These are phyloP conservation scores for Verticillium zaregamsianum DNA, from an alignment of 2,329 filamentous ascomycete species.

Conservation along the genomic window DNA sequence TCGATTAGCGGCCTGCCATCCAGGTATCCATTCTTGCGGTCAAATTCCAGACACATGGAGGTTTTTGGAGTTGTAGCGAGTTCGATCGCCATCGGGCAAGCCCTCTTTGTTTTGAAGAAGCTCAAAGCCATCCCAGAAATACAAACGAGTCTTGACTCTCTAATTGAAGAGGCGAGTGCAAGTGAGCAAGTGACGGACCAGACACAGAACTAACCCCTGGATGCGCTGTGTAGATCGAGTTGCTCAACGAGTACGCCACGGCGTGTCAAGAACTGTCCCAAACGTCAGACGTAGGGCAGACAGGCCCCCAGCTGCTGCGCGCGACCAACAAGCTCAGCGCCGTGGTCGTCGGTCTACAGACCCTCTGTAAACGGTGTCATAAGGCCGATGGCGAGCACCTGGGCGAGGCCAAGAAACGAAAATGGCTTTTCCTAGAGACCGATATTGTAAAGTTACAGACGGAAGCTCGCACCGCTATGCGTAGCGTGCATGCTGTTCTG, in stretches of 20 bases:
- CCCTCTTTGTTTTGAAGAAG: not conserved
- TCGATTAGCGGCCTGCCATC: no score
- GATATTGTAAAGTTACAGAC: not conserved
- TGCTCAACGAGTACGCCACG: not conserved
- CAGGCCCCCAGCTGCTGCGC: not conserved
- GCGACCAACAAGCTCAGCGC: not conserved
- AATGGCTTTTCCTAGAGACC: not conserved
- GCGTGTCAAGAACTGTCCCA: not conserved
- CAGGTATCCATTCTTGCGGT: no score
- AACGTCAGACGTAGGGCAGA: not conserved
- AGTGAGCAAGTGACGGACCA: not conserved
- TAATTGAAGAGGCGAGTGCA: conserved; percentile 1
- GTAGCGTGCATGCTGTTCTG: not conserved
- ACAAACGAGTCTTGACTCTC: not conserved
- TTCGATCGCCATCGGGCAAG: conserved; percentile 10
- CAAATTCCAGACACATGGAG: conserved; percentile 6
- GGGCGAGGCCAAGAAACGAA: not conserved
- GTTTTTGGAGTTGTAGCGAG: conserved; percentile 8
- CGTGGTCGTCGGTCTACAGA: not conserved
- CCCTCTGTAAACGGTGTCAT: not conserved
- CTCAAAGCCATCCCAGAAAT: conserved; percentile 4
- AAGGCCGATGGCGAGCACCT: not conserved
- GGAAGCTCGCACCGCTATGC: not conserved
- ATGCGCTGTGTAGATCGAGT: not conserved
- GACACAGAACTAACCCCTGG: not conserved